Evolutionary conservation across 139 green algal species (phyloP).

Genomic region (Deuterostichococcus epilithicus): DNA sequence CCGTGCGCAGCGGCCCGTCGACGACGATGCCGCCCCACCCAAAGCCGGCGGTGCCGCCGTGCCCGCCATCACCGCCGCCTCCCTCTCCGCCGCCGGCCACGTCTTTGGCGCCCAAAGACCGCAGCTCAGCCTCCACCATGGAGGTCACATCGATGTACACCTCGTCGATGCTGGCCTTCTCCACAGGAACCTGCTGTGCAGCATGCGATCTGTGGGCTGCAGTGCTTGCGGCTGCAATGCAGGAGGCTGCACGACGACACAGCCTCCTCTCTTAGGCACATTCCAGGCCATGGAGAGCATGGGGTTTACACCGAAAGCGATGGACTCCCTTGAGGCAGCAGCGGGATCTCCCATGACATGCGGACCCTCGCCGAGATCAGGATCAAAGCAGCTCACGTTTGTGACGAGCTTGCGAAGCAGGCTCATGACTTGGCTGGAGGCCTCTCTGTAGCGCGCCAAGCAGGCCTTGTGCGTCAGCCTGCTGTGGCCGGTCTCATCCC

Average conservation of each 20-base stretch:
- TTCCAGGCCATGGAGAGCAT: too few relatives aligned
- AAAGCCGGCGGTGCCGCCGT: slow-evolving; percentile 13
- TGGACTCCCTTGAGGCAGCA: neutral
- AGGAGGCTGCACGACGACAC: too few relatives aligned
- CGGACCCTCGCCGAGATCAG: too few relatives aligned
- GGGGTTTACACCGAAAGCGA: neutral
- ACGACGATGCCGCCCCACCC: slow-evolving; percentile 55
- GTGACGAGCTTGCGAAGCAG: slow-evolving; percentile 14
- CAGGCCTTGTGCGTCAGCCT: slow-evolving; percentile 66
- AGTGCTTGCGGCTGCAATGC: too few relatives aligned
- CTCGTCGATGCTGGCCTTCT: slow-evolving; percentile 89
- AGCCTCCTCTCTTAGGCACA: too few relatives aligned
- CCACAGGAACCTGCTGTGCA: slow-evolving; percentile 32
- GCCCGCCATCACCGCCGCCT: neutral
- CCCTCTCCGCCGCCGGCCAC: neutral
- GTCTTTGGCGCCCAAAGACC: neutral
- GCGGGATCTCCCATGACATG: too few relatives aligned
- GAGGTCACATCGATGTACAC: slow-evolving; percentile 84
- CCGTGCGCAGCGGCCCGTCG: slow-evolving; percentile 33
- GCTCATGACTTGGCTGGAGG: slow-evolving; percentile 53
- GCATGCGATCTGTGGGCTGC: too few relatives aligned
- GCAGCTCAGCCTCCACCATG: slow-evolving; percentile 46
- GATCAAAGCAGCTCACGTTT: neutral
- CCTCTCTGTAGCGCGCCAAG: slow-evolving; percentile 65
- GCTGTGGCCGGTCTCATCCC: slow-evolving; percentile 8